Evolutionary conservation across 768 basidiomycete species (phyloP), one percentile per base, ranked within the genome.

Genomic region (Trametes coccinea): DNA sequence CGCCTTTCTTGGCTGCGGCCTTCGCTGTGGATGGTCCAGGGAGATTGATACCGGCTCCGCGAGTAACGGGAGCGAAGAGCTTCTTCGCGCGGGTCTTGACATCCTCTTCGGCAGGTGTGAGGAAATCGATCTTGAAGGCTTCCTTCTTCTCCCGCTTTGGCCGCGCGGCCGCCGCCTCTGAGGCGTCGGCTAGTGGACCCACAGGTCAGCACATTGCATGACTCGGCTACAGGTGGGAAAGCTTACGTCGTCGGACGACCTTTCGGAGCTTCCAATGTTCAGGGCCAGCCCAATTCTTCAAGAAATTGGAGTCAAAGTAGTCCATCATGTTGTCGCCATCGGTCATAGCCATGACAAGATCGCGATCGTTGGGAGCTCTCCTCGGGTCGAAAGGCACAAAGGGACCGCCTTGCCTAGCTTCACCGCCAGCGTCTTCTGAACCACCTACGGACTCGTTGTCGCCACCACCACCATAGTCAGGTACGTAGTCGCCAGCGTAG

Each of bases 281-380:
- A 7, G 95, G 95, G 0, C 97, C 97, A 3, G 97, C 97, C 97
- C 97, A 99, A 67, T 96, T 96, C 81, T 92, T 96, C 67, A 88
- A 79, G 69, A 91, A 82, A 63, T 79, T 85, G 68, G 87, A 83
- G 73, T 98, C 95, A 71, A 98, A 97, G 73, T 96, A 97, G 68
- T 95, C 94, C 70, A 89, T 78, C 74, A 89, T 82, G 16, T 76
- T 78, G 5, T 81, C 85, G 3, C 77, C 82, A 52, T 86, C 85
- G 3, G 84, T 85, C 87, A 97, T 91, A 0, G 92, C 92, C 82
- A 98, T 84, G 52, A 95, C 83, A 31, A 96, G 78, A 64, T 94
- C 92, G 4, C 89, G 81, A 59, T 92, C 86, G 64, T 85, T 88
- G 6, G 89, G 88, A 46, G 81, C 79, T n/a, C 81, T 79, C 40